Conservation (phyloP, 1,139 yeast species). For the Yamadazyma kanchanaburiensis region DNA sequence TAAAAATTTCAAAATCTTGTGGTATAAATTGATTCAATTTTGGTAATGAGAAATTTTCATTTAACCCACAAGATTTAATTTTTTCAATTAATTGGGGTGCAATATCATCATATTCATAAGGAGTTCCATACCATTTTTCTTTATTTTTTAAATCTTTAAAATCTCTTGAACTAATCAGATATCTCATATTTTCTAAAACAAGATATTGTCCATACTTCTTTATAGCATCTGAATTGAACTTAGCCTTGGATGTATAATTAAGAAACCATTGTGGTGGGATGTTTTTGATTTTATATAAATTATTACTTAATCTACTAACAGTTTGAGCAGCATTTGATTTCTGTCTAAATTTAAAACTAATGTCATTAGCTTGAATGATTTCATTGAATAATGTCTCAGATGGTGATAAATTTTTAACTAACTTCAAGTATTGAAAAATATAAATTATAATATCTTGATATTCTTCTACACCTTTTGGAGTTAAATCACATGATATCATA, state of each 20-base stretch:
- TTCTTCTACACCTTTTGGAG: constrained; percentile 64
- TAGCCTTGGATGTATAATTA: constrained; percentile 54
- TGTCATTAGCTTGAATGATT: constrained; percentile 40
- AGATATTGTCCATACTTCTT: constrained; percentile 49
- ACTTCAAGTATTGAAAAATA: constrained; percentile 68
- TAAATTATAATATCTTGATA: constrained; percentile 59
- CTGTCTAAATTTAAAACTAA: constrained; percentile 65
- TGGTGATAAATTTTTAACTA: constrained; percentile 47
- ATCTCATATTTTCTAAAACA: constrained; percentile 57
- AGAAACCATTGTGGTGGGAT: constrained; percentile 66
- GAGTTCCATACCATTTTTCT: constrained; percentile 93
- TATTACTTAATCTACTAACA: constrained; percentile 47
- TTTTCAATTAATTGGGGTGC: constrained; percentile 31
- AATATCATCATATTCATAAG: constrained; percentile 53
- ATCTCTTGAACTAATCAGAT: constrained; percentile 52
- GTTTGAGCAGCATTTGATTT: constrained; percentile 62
- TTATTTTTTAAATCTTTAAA: constrained; percentile 27
- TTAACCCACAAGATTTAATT: constrained; percentile 29
- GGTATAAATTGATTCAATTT: constrained; percentile 76
- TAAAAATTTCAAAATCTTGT: constrained; percentile 61
- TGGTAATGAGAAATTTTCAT: constrained; percentile 58
- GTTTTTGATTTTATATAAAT: constrained; percentile 38
- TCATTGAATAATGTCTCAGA: constrained; percentile 57
- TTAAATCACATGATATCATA: constrained; percentile 67
- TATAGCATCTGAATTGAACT: constrained; percentile 56